Evolutionary conservation across 2,329 filamentous ascomycete genomes (phyloP), one percentile per base, ranked within the genome.

Genomic region (Paecilomyces dactylethromorphus): DNA sequence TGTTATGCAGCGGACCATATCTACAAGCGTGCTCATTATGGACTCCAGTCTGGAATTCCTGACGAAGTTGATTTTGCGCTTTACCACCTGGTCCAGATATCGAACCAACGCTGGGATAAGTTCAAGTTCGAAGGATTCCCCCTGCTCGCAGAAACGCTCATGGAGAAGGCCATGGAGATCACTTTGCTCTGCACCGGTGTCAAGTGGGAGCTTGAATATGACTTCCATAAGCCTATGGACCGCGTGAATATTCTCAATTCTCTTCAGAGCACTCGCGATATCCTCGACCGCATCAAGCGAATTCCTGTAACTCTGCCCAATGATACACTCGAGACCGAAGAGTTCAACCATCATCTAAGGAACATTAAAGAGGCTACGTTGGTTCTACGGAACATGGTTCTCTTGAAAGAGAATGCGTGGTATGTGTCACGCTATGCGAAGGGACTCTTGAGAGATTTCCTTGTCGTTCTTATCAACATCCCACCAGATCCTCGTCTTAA

Each of bases 351-450:
- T 62, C 80, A 83, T 50, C 80, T 97, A 60, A 84, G 89, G 12
- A 84, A 91, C 63, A 83, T 96, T 62, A 93, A 89, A 24, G 92
- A 97, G 74, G 92, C 94, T 1, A 87, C 89, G 21, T 79, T 97
- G 53, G 92, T 96, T 18, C 81, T 97, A 51, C 86, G 94, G 56
- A 99, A 99, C 72, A 97, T 99, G 92, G 88, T 92, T n/a, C 90
- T 95, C 74, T 80, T 97, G 21, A 85, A 87, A 22, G 92, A 96
- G 62, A 99, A 99, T 69, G 93, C 93, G 0, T 77, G 83, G 24
- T 94, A 92, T 71, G 83, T 96, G 67, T 84, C 91, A 4, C 86
- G 88, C 24, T 86, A 93, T 60, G 84, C 84, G 15, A 69, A 70
- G 26, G 70, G 71, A 7, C 82, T 91, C 1, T 79, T 95, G 45